Conservation (phyloP, 2,329 filamentous ascomycete species). For the Coniochaeta sp. region DNA sequence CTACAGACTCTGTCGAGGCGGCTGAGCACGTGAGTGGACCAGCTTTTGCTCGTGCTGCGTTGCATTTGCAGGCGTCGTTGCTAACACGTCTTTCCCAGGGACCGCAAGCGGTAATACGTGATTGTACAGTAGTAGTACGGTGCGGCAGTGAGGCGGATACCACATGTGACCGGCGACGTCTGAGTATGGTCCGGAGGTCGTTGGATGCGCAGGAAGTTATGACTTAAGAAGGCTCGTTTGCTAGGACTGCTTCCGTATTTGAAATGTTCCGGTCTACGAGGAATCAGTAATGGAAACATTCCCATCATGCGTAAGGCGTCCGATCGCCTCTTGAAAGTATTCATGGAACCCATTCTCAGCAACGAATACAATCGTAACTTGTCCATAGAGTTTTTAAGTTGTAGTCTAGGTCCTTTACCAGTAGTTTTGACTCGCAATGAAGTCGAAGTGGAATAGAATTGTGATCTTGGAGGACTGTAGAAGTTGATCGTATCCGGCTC, state of each 20-base stretch:
- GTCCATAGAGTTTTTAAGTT: too few species aligned
- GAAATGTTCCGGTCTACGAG: background rate
- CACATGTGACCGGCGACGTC: background rate
- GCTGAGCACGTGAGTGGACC: constrained; percentile 81
- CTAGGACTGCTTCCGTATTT: background rate
- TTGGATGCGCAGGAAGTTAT: background rate
- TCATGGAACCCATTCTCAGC: too few species aligned
- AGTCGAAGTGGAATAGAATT: too few species aligned
- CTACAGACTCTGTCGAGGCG: constrained; percentile 81
- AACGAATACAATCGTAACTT: too few species aligned
- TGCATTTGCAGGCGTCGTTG: background rate
- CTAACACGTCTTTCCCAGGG: constrained; percentile 3
- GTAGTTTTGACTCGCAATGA: too few species aligned
- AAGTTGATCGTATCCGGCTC: too few species aligned
- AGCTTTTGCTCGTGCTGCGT: background rate
- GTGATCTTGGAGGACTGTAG: too few species aligned
- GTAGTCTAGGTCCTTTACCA: too few species aligned
- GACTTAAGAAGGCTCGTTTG: background rate
- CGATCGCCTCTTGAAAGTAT: too few species aligned
- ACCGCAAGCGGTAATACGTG: constrained; percentile 8
- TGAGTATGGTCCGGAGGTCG: background rate
- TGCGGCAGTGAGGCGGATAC: background rate
- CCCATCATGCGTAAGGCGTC: too few species aligned
- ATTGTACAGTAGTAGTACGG: background rate
- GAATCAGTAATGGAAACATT: background rate